Percentiles rank a stretch among this genome's conserved stretches.
Conservation (phyloP, 495 filamentous ascomycete species). For the Bacidia rubella region DNA sequence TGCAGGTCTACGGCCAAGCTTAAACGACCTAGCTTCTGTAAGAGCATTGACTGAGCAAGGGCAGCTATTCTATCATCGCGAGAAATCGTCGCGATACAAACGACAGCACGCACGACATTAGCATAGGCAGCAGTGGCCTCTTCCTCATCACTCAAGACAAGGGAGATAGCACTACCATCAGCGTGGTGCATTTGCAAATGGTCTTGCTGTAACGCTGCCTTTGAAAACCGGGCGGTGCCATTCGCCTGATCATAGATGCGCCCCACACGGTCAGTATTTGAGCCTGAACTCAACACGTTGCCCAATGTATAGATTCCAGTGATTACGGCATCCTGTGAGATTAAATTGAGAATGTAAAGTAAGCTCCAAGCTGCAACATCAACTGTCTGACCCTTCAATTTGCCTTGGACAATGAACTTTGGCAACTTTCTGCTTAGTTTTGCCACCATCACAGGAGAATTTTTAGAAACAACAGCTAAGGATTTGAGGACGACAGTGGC, state of each 20-base stretch:
- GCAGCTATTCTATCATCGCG: conserved; percentile 86
- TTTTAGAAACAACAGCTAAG: conserved; percentile 64
- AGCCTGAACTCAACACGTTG: conserved; percentile 68
- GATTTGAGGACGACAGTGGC: conserved; percentile 65
- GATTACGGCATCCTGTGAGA: conserved; percentile 87
- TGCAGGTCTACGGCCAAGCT: conserved; percentile 61
- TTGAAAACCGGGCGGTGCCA: conserved; percentile 9
- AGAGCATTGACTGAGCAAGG: conserved; percentile 85
- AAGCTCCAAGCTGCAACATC: conserved; percentile 67
- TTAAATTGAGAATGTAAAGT: conserved; percentile 58
- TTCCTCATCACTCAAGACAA: conserved; percentile 57
- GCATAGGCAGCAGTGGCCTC: conserved; percentile 57
- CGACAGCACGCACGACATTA: conserved; percentile 79
- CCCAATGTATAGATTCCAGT: conserved; percentile 89
- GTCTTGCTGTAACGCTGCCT: conserved; percentile 30
- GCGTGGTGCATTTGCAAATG: conserved; percentile 31
- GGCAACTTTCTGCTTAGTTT: conserved; percentile 70
- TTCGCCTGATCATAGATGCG: conserved; percentile 20
- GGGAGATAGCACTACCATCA: conserved; percentile 64
- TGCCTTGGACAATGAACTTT: conserved; percentile 64
- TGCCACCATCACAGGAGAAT: conserved; percentile 56
- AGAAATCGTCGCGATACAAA: conserved; percentile 65
- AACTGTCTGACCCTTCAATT: conserved; percentile 48
- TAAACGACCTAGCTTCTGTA: conserved; percentile 82
- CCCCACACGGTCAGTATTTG: conserved; percentile 25